Base-by-base conservation (phyloP, 352 stramenopile genomes). In the Pythium brachiatum region DNA sequence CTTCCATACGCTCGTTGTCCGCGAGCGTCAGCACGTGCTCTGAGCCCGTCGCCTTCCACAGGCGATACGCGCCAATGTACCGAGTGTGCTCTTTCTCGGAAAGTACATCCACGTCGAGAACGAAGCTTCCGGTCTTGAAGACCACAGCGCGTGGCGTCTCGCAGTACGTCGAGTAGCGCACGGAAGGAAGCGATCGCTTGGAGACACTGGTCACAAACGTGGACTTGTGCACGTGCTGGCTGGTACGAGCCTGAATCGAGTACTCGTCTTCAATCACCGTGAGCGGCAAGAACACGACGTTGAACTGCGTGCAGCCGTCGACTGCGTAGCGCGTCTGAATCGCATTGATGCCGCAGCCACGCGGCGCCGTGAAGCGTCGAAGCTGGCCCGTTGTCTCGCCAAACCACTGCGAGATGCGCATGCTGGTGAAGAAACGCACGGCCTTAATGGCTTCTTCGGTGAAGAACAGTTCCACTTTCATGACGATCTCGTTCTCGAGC, bases 1-100 rank as follows among this genome's bases (percentile, higher is more conserved):
- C 39, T 26, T 54, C 13, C 4, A 61, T 44, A 11, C 41, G 18
- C n/a, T 61, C 55, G 11, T 46, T 46, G 9, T 53, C 55, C 1
- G 41, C 27, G 0, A 61, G 55, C 18, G 43, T 31, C n/a, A 61
- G 29, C 26, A 44, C 52, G 25, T 61, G 43, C 27, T 61, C 34
- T 7, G 34, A 41, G 5, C 5, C 2, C 2, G 7, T 41, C 12
- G 34, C 12, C 8, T 16, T 41, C 34, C 34, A 41, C 34, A 41
- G 34, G 34, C 34, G 34, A 41, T 41, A 41, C 7, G 34, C 34
- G 7, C 34, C 34, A 16, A 41, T 13, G 34, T n/a, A 41, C 34
- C 34, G 34, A 15, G 5, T 13, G 34, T 41, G 5, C 9, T 41
- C 34, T 13, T 7, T 15, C 5, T 41, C 34, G 34, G 34, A 41